Evolutionary conservation across 768 basidiomycete genomes (phyloP), one percentile per base, ranked within the genome.

Genomic region (Ramaria sp.): DNA sequence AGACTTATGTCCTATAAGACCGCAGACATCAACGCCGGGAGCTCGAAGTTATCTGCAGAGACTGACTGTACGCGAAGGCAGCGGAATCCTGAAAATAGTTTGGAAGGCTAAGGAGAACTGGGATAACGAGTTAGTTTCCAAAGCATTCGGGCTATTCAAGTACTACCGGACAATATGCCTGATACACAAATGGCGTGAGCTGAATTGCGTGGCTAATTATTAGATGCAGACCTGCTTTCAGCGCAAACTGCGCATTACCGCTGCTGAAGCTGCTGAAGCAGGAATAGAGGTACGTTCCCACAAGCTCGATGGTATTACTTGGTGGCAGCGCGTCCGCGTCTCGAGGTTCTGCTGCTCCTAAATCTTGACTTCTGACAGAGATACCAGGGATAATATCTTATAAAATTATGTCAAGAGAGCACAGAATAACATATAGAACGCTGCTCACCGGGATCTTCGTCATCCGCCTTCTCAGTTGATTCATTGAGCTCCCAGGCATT

Each of bases 301-400:
- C 57, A 39, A 63, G 68, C 64, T 88, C 84, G 33, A 86, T 68
- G 1, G 60, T 50, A 60, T 86, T 88, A 1, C 72, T 64, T 0
- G 88, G 87, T 1, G 88, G 86, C 0, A 88, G 67, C 0, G 84
- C 86, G 64, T 90, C 87, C 0, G 87, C 86, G 67, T 90, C 86
- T 27, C 87, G 74, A 3, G 75, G 72, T 15, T 71, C 67, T 0
- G 86, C 77, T 38, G 74, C 62, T 3, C 82, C 84, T 0, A 88
- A 73, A 62, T 86, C 83, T 1, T 73, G 65, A 38, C 68, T 63
- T 48, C 65, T 61, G 9, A 67, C 66, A 0, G 71, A 71, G 11
- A 82, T 67, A 7, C 84, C 84, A 59, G 82, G 81, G 49, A 88
- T 80, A 59, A 63, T 60, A 70, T 86, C 82, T 71, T 46, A 13